Evolutionary conservation across 768 basidiomycete genomes (phyloP), one percentile per base, ranked within the genome.

Genomic region (Pulveroboletus sp.): DNA sequence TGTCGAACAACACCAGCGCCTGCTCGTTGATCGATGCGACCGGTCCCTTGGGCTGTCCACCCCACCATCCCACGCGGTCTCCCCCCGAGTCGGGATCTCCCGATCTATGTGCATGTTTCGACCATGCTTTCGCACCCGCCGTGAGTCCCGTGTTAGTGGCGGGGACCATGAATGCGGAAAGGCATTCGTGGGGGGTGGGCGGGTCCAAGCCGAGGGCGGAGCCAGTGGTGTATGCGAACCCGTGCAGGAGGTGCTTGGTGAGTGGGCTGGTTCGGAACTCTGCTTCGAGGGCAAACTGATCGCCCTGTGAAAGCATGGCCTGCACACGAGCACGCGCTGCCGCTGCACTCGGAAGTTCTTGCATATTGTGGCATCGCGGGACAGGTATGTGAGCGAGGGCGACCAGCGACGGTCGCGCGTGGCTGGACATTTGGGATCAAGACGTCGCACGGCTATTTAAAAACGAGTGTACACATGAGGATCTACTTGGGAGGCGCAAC

Each of bases 31-130:
- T 76, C 3, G 54, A 57, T 0, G 70, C 57, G 21, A 80, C 76
- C 0, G 82, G 73, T 5, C 83, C 83, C 31, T 73, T 73, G 5
- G 82, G 74, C 10, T 59, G 63, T 1, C 57, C 67, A 1, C 81
- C 81, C 82, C 82, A 83, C 81, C 81, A 83, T 5, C 82, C 80
- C 9, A 57, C 55, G 36, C 61, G 8, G 40, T 56, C 33, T 18
- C 36, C 30, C 45, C 13, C 41, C 2, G 39, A 17, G 6, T 40
- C 30, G 4, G 18, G 38, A 32, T 55, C 53, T 2, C 57, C 26
- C 24, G 82, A 84, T 24, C 83, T 70, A 53, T 82, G 82, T 1
- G 75, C 74, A 54, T 85, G 83, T 54, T 85, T 85, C 3, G 80
- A 74, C 82, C 82, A 85, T 6, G 83, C 82, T 26, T 81, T 75